Evolutionary conservation across 768 basidiomycete species (phyloP), one percentile per base, ranked within the genome.

Genomic region (Chlorophyllum brunneum): DNA sequence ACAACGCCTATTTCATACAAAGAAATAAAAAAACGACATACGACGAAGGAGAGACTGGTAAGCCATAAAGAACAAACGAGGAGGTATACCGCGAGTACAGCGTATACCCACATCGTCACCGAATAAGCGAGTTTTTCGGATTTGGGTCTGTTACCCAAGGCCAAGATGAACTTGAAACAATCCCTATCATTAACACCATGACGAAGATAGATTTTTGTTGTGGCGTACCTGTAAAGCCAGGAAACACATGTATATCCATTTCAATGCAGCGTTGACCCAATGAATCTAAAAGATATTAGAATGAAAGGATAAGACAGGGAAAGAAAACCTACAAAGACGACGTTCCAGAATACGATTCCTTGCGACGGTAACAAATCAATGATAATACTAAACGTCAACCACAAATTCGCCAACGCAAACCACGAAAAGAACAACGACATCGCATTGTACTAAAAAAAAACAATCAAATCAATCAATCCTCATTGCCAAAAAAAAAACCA

Each of bases 381-480:
- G 67, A 95, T 92, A 69, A 95, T 95, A 55, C 85, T 85, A 77
- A 95, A 95, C 15, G 90, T 95, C 52, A 97, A 72, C 91, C 92
- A 97, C 38, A 95, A 72, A 64, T 95, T 95, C 57, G 92, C 92
- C 54, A 94, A 68, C 2, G 92, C 85, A 70, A 97, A 95, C 92
- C 92, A 98, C 5, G 88, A 85, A 73, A 98, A 95, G 59, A 94
- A 59, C 54, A 98, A 75, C 24, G 81, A 86, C 65, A 90, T 82
- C 45, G 92, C 61, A 68, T 93, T 94, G 67, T 93, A 95, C 88
- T 92, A 50, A 7, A 24, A 13, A 18, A 54, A 15, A 8, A 27
- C n/a, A 15, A 37, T 29, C 26, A 45, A 23, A 24, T 16, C 23
- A 75, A 85, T 55, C 65, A n/a, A 92, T 91, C 49, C 95, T 49